Conservation (phyloP, 225 moss, liverwort and hornwort species). For the Marchantia paleacea region DNA sequence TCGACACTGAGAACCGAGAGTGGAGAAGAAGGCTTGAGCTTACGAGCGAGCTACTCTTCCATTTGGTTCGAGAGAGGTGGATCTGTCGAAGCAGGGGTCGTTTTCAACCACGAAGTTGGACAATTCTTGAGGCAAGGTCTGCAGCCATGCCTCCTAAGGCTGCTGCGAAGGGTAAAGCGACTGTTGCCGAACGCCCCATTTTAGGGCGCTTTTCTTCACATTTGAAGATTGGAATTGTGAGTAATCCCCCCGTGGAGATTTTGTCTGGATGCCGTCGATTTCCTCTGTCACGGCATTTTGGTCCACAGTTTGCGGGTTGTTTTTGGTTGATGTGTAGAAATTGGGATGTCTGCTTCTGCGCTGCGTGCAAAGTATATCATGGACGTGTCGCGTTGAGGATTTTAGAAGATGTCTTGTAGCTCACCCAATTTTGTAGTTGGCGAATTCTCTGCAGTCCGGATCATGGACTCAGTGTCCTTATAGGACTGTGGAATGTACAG, state of each 20-base stretch:
- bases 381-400: neutral
- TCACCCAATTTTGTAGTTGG: neutral
- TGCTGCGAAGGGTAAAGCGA: slow-evolving; percentile 77
- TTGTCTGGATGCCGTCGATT: neutral
- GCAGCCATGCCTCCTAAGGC: slow-evolving; percentile 89
- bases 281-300: neutral
- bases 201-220: slow-evolving; percentile 98
- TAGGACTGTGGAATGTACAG: slow-evolving; percentile 33
- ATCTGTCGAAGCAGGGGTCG: too few relatives aligned
- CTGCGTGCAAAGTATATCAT: neutral
- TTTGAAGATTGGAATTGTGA: slow-evolving; percentile 97
- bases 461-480: neutral
- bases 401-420: neutral
- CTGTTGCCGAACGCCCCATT: slow-evolving; percentile 72
- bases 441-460: neutral
- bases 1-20: too few relatives aligned
- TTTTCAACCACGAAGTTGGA: too few relatives aligned
- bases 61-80: too few relatives aligned
- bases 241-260: slow-evolving; percentile 18
- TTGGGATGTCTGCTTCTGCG: neutral
- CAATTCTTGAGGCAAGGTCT: too few relatives aligned
- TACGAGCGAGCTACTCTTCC: too few relatives aligned
- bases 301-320: too few relatives aligned
- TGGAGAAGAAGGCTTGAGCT: too few relatives aligned
- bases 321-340: neutral